These are phyloP conservation scores for Polymyxa betae DNA, from an alignment of 208 protist genomes.

Conservation along the genomic window DNA sequence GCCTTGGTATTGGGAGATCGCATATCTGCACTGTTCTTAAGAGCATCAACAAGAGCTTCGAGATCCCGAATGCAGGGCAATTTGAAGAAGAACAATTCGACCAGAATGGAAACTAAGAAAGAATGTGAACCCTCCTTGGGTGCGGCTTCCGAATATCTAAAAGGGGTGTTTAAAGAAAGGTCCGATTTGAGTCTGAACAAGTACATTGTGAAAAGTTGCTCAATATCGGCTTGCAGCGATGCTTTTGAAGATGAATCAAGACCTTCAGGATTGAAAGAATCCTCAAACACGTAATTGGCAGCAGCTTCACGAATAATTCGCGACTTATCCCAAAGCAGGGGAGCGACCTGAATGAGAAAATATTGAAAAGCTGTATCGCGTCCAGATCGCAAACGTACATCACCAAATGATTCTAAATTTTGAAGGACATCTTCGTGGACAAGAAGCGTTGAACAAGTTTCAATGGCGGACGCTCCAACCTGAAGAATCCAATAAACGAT, in stretches of 20 bases:
- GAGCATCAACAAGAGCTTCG: neutral
- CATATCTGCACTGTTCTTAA: neutral
- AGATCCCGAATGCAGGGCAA: conserved; percentile 2
- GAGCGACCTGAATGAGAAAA: conserved; percentile 23
- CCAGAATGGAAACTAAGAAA: neutral
- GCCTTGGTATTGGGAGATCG: neutral
- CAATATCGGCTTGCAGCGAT: conserved; percentile 1
- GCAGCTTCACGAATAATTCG: conserved; percentile 17
- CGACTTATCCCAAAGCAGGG: conserved; percentile 25
- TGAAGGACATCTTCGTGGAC: conserved; percentile 21
- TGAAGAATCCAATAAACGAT: neutral
- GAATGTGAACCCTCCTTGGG: neutral
- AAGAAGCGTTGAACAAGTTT: conserved; percentile 2
- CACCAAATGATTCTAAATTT: conserved; percentile 11
- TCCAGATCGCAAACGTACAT: neutral
- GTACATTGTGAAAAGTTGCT: conserved; percentile 52
- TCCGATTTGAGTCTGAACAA: neutral
- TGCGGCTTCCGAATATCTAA: neutral
- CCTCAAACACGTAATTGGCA: conserved; percentile 7
- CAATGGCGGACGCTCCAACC: neutral
- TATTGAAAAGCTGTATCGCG: neutral
- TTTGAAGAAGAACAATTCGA: conserved; percentile 47
- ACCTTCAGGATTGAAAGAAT: neutral
- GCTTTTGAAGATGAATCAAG: neutral
- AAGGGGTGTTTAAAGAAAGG: neutral